Evolutionary conservation across 148 eudicot species (phyloP).

Genomic region (Limonium bicolor): DNA sequence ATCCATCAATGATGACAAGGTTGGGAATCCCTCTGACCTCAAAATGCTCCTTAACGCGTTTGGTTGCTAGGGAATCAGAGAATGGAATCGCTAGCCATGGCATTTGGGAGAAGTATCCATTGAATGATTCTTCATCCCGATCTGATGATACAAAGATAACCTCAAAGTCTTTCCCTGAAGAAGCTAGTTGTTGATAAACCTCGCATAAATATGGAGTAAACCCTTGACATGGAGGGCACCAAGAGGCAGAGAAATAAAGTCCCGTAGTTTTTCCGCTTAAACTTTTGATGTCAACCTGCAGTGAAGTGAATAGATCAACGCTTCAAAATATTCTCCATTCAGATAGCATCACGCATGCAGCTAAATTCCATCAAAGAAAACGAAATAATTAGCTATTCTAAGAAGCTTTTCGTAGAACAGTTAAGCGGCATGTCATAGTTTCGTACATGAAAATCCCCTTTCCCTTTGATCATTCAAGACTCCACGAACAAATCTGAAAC

Average conservation of each 20-base stretch:
- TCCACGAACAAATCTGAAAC: no score
- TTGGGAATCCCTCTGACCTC: slow-evolving; percentile 29
- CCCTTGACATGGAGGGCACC: slow-evolving; percentile 41
- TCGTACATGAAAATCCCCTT: no score
- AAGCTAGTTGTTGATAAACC: slow-evolving; percentile 17
- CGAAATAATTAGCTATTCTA: not conserved
- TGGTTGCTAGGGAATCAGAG: slow-evolving; percentile 13
- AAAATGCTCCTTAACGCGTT: slow-evolving; percentile 12
- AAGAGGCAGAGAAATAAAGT: slow-evolving; percentile 38
- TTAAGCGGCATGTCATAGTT: not conserved
- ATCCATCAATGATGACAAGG: slow-evolving; percentile 25
- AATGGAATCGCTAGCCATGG: slow-evolving; percentile 42
- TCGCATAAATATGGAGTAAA: slow-evolving; percentile 30
- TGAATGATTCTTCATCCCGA: slow-evolving; percentile 24
- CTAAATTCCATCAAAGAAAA: not conserved
- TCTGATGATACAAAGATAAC: slow-evolving; percentile 29
- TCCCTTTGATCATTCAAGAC: no score
- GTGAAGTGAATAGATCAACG: not conserved
- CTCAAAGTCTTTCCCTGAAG: slow-evolving; percentile 27
- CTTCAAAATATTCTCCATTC: not conserved
- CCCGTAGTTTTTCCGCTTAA: slow-evolving; percentile 28
- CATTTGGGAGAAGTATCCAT: slow-evolving; percentile 33
- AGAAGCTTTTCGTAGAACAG: not conserved
- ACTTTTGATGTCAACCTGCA: slow-evolving; percentile 24
- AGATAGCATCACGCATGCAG: not conserved